These are phyloP conservation scores for Xylaria sp. DNA, from an alignment of 2,329 filamentous ascomycete genomes.

Conservation along the genomic window DNA sequence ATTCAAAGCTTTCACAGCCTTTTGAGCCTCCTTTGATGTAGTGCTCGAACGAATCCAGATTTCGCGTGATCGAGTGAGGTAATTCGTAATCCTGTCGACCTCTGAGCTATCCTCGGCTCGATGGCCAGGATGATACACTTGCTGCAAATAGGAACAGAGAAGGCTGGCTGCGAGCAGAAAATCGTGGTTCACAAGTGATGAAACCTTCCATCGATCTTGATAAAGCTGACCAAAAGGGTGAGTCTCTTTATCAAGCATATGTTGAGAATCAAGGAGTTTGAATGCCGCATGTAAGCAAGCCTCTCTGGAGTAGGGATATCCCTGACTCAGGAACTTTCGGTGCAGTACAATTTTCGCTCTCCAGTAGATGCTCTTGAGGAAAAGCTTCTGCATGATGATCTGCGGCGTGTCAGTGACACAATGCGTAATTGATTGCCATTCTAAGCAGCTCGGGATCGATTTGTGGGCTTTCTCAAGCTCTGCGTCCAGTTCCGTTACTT, in stretches of 20 bases:
- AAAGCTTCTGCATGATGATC: constrained; percentile 63
- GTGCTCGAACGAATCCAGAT: constrained; percentile 39
- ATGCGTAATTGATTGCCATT: constrained; percentile 38
- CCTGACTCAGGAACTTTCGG: constrained; percentile 59
- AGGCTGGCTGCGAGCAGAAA: constrained; percentile 62
- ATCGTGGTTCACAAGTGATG: constrained; percentile 57
- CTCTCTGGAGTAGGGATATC: constrained; percentile 56
- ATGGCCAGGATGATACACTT: constrained; percentile 31
- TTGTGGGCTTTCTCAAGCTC: constrained; percentile 34
- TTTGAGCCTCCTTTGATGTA: constrained; percentile 41
- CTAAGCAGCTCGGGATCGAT: constrained; percentile 37
- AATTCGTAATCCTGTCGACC: constrained; percentile 27
- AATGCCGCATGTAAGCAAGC: constrained; percentile 61
- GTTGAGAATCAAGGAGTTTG: constrained; percentile 60
- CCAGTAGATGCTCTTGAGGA: constrained; percentile 62
- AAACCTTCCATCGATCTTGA: constrained; percentile 58
- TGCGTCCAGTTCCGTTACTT: constrained; percentile 43
- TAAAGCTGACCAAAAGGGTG: constrained; percentile 56
- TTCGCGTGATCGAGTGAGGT: constrained; percentile 34
- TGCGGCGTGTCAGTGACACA: constrained; percentile 61
- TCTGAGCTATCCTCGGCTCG: constrained; percentile 1
- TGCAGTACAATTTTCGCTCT: constrained; percentile 65
- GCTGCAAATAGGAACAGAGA: constrained; percentile 58
- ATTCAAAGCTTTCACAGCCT: constrained; percentile 33
- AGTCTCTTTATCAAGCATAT: constrained; percentile 61